Percentiles rank a stretch among this genome's conserved stretches.
phyloP scores from a whole-genome alignment of 192 early-diverging fungal species.

The Coemansia pectinata region DNA sequence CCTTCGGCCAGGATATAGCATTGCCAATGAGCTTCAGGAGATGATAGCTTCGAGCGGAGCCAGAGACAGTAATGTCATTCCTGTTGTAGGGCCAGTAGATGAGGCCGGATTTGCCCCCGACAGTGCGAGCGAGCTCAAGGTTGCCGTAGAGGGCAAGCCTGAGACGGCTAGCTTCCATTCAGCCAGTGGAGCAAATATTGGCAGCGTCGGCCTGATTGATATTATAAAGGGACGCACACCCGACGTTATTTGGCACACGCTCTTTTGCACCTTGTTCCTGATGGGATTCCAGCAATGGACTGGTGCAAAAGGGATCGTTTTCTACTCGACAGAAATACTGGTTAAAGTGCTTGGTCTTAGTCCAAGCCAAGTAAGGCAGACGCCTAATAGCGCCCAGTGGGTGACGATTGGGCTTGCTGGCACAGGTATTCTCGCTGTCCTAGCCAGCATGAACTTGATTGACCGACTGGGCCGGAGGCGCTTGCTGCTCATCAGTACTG shows the following conservation, averaged over 20 bases:
- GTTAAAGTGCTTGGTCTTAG: constrained; percentile 55
- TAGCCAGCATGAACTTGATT: constrained; percentile 56
- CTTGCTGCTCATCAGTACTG: constrained; percentile 63
- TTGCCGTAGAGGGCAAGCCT: background rate
- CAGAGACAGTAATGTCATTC: background rate
- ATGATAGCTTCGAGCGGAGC: constrained; percentile 36
- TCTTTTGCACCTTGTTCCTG: constrained; percentile 65
- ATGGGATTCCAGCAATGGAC: constrained; percentile 81
- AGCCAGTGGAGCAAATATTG: background rate
- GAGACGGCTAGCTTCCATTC: background rate
- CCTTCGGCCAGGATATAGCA: constrained; percentile 53
- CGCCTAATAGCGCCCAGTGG: constrained; percentile 47
- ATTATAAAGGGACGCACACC: constrained; percentile 51
- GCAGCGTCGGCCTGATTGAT: constrained; percentile 16
- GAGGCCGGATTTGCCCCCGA: constrained; percentile 13
- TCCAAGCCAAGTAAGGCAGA: constrained; percentile 36
- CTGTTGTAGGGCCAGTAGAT: background rate
- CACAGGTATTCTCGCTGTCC: constrained; percentile 32
- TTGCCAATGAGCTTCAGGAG: constrained; percentile 59
- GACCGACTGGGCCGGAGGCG: constrained; percentile 69
- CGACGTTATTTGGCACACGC: constrained; percentile 57
- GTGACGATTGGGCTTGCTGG: constrained; percentile 46
- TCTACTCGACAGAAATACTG: constrained; percentile 81
- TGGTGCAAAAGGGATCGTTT: constrained; percentile 81
- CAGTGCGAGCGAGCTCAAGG: constrained; percentile 2